Base-by-base conservation (phyloP, 257 asterid species). In the Rhazya stricta region DNA sequence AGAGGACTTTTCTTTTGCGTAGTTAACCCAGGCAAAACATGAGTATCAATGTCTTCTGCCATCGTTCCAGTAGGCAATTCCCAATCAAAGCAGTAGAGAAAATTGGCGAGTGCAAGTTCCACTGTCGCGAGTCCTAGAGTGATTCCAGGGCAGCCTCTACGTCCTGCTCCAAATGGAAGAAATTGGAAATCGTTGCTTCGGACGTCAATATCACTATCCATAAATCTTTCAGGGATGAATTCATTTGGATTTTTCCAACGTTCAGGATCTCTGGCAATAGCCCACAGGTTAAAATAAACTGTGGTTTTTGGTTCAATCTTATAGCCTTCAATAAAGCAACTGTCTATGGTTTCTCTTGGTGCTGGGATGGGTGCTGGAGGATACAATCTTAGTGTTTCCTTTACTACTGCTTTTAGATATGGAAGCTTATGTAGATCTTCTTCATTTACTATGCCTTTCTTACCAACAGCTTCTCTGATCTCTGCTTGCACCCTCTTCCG, bases 71-170 rank as follows among this genome's bases (percentile, higher is more conserved):
- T 9, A 73, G 88, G 88, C 80, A 85, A 9, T 43, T 79, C 83
- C 85, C 89, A 88, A 30, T 86, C 77, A 57, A 86, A 88, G 0
- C 71, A 25, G 77, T 80, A 73, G 3, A 86, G 45, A 21, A 86
- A 85, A 82, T 88, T 86, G 13, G 90, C 89, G 0, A 88, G 71
- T 3, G 83, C 85, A 21, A 84, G 78, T 81, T 88, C 87, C 67
- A 83, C 86, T 0, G 83, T 79, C 0, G 65, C 87, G 7, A 88
- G 74, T 34, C 87, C 90, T 71, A 85, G 78, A 5, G 81, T 57
- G 8, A 84, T 83, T 9, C 90, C 90, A 1, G 90, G 90, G 45
- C 92, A 88, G 0, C 84, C 81, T 48, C 92, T 57, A 42, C 90
- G 37, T 0, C 90, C 92, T 0, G 79, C 75, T 42, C 90, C 90